Percentiles rank a stretch among this genome's conserved stretches.
Conservation (phyloP, 2,329 filamentous ascomycete species). For the Alternaria sp. region DNA sequence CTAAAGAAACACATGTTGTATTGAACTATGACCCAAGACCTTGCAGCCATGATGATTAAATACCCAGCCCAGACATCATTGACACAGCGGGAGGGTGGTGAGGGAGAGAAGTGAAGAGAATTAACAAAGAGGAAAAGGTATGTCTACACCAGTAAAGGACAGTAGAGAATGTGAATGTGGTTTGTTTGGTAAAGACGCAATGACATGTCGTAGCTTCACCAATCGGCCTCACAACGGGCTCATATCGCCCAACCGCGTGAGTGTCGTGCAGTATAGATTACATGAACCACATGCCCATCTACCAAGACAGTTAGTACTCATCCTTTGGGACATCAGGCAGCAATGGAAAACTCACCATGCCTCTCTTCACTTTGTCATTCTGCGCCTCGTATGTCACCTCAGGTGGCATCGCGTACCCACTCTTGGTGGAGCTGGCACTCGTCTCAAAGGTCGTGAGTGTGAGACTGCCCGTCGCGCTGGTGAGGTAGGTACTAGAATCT, state of each 20-base stretch:
- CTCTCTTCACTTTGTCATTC: background rate
- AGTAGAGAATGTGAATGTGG: constrained; percentile 1
- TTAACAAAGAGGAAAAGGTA: background rate
- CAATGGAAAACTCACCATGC: constrained; percentile 1
- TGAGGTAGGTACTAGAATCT: background rate
- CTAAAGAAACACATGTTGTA: background rate
- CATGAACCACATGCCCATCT: constrained; percentile 21
- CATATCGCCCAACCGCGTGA: background rate
- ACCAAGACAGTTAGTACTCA: background rate
- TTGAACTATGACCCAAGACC: background rate
- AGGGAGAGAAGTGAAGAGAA: background rate
- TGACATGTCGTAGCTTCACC: background rate
- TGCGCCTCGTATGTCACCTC: background rate
- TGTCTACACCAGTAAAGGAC: background rate
- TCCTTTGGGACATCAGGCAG: background rate
- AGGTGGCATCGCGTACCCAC: constrained; percentile 1
- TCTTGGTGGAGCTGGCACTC: constrained; percentile 12
- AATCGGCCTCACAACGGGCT: background rate
- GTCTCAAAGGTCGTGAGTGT: constrained; percentile 15
- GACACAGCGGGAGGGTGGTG: background rate
- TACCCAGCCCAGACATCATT: background rate
- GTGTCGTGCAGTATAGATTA: background rate
- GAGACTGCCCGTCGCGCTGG: background rate
- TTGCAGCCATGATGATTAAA: background rate
- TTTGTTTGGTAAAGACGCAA: background rate